phyloP scores from a whole-genome alignment of 768 basidiomycete species.

The Vishniacozyma victoriae region DNA sequence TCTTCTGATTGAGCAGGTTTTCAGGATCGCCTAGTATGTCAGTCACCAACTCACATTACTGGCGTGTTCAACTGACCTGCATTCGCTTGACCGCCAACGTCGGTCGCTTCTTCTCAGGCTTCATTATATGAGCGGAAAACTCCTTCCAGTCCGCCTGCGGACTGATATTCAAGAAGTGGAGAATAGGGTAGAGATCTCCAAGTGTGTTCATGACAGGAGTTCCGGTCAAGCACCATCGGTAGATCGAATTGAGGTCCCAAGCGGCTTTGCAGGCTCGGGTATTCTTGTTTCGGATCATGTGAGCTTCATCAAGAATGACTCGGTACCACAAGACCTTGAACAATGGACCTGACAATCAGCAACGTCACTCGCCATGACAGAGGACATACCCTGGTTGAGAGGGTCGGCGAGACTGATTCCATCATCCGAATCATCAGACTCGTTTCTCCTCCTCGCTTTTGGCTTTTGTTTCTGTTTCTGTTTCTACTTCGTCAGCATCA shows the following conservation, averaged over 20 bases:
- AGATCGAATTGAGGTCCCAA: constrained; percentile 53
- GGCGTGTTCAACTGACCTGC: constrained; percentile 40
- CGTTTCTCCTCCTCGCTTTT: constrained; percentile 47
- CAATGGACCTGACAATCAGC: constrained; percentile 53
- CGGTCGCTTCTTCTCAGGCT: constrained; percentile 48
- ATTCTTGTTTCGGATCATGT: constrained; percentile 42
- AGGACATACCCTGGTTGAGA: no score
- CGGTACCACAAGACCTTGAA: constrained; percentile 62
- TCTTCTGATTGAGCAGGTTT: constrained; percentile 56
- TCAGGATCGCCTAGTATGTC: constrained; percentile 52
- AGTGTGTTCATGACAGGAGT: constrained; percentile 64
- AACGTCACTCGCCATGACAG: neutral
- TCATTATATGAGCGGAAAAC: constrained; percentile 51
- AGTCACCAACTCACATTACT: neutral
- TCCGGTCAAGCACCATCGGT: constrained; percentile 64
- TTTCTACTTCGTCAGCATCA: constrained; percentile 47
- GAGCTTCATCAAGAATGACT: constrained; percentile 66
- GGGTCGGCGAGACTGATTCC: no score
- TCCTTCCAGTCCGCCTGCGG: constrained; percentile 58
- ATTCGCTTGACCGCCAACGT: constrained; percentile 56
- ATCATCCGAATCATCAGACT: constrained; percentile 4
- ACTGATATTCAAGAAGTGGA: constrained; percentile 50
- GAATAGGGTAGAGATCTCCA: constrained; percentile 52
- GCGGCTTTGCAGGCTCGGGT: constrained; percentile 57
- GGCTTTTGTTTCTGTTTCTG: constrained; percentile 50